These are phyloP conservation scores for Sugiyamaella qingdaonensis DNA, from an alignment of 805 yeast genomes.

Conservation along the genomic window DNA sequence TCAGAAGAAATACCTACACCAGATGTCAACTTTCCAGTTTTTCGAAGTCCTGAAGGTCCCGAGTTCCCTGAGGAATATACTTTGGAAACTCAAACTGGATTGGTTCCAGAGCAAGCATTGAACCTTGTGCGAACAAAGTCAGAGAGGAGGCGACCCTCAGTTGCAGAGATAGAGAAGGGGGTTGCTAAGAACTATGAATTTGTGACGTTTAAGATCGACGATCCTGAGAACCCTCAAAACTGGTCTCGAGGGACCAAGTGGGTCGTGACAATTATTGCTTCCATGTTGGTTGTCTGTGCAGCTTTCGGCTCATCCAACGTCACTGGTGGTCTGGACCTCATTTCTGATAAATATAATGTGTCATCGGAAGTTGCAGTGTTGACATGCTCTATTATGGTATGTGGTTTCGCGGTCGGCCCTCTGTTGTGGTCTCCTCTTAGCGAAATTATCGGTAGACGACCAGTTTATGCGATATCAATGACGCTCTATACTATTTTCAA, in stretches of 20 bases:
- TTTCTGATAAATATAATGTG: conserved; percentile 63
- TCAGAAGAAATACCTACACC: conserved; percentile 49
- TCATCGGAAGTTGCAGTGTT: conserved; percentile 73
- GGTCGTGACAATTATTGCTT: conserved; percentile 56
- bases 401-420: conserved; percentile 86
- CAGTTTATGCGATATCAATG: conserved; percentile 75
- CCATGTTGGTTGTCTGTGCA: conserved; percentile 76
- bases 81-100: conserved; percentile 80
- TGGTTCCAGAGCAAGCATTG: conserved; percentile 75
- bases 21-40: conserved; percentile 47
- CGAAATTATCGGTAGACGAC: conserved; percentile 81
- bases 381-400: conserved; percentile 80
- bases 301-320: conserved; percentile 93
- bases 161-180: conserved; percentile 1
- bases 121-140: conserved; percentile 39
- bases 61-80: conserved; percentile 93
- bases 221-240: conserved; percentile 87
- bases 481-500: conserved; percentile 72
- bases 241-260: conserved; percentile 51
- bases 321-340: conserved; percentile 75
- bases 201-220: conserved; percentile 74
- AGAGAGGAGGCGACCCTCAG: conserved; percentile 28
- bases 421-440: conserved; percentile 84
- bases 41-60: conserved; percentile 22
- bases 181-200: conserved; percentile 34